Evolutionary conservation across 352 stramenopile genomes (phyloP), one percentile per base, ranked within the genome.

Genomic region (Pseudoperonospora humuli): DNA sequence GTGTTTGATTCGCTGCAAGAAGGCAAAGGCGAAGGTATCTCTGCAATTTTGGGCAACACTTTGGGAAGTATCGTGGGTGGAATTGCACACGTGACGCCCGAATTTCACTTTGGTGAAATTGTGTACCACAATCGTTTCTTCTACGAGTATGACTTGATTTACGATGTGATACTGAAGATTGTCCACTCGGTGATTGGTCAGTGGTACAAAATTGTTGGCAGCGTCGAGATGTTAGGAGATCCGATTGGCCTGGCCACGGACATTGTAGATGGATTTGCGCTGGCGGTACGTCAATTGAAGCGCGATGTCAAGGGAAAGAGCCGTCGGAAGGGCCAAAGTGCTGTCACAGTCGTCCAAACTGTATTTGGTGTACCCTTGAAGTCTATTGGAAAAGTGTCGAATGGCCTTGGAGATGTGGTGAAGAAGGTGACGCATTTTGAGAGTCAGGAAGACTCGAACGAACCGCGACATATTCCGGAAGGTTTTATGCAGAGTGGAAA

Each of bases 171-270:
- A 5, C 64, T 69, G 34, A 71, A 81, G 44, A 80, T 90, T 40
- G 75, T 92, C 10, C 60, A 76, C 41, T 75, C 67, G 3, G 76
- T 91, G 7, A 51, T 93, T 18, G 64, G 77, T 0, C 82, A 93
- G 50, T 93, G 82, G 82, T 93, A 93, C 61, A 92, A 90, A 50
- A 87, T 93, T 19, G 82, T 93, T 15, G 82, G 82, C 25, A 89
- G 75, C 47, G 75, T 93, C 2, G 82, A 93, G 51, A 57, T 93
- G 49, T 54, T 93, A 9, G 82, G 82, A 11, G 82, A 93, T 49
- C 82, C 82, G 5, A 70, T 93, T 21, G 82, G 82, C 0, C 71
- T 93, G 11, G 74, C 81, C 7, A 88, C 75, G 0, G 82, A 93
- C 60, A 86, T 92, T 67, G 75, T 86, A 7, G 77, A 93, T 48